Evolutionary conservation across 345 rosid species (phyloP).

Genomic region (Citrus inodora): DNA sequence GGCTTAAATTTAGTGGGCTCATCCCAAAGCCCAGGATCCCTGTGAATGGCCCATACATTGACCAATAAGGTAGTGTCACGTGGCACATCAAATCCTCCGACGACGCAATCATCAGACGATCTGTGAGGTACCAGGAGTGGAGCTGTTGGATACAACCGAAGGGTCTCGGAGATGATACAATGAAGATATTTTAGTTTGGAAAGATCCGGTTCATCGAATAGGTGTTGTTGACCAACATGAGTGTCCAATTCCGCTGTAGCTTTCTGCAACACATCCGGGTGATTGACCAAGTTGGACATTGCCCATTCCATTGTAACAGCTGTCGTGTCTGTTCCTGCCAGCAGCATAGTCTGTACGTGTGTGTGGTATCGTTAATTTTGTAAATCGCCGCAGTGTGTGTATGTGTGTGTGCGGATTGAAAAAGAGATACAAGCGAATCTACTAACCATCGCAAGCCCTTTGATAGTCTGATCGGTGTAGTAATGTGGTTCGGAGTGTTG

Average conservation of each 20-base stretch:
- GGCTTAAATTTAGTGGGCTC: slow-evolving; percentile 43
- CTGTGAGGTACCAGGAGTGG: slow-evolving; percentile 38
- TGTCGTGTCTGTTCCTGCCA: slow-evolving; percentile 51
- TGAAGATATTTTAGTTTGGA: slow-evolving; percentile 37
- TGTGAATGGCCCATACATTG: slow-evolving; percentile 55
- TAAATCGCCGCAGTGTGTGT: no score
- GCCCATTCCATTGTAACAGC: slow-evolving; percentile 61
- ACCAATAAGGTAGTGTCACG: slow-evolving; percentile 35
- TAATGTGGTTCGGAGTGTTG: slow-evolving; percentile 42
- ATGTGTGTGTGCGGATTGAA: no score
- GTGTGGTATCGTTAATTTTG: no score
- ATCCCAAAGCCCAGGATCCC: slow-evolving; percentile 43
- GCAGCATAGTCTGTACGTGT: slow-evolving; percentile 24
- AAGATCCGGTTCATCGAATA: slow-evolving; percentile 36
- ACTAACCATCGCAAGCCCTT: slow-evolving; percentile 40
- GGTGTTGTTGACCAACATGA: slow-evolving; percentile 21
- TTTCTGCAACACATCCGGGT: slow-evolving; percentile 31
- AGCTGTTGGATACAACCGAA: slow-evolving; percentile 34
- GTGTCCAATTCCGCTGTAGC: slow-evolving; percentile 33
- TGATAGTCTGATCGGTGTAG: slow-evolving; percentile 54
- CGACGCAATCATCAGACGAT: slow-evolving; percentile 35
- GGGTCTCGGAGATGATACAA: slow-evolving; percentile 35
- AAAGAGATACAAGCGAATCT: background rate
- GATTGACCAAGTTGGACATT: slow-evolving; percentile 36
- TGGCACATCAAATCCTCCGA: slow-evolving; percentile 42